These are phyloP conservation scores for Spiraea crenata DNA, from an alignment of 331 rosid species.

Conservation along the genomic window DNA sequence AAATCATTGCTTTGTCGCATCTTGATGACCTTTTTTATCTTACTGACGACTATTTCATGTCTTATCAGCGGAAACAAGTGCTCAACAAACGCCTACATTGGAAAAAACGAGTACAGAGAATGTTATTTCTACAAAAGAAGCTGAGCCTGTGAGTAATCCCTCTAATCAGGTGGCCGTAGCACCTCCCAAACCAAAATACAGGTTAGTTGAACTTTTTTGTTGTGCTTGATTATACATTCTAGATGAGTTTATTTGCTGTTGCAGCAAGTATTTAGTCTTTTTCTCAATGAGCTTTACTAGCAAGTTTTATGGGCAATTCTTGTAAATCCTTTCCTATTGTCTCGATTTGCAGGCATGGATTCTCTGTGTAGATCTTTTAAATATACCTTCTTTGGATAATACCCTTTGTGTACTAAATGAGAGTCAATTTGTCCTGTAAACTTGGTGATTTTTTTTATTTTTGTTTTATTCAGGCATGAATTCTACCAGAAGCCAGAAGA, in stretches of 20 bases:
- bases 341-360: neutral
- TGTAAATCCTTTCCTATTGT: neutral
- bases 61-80: constrained; percentile 57
- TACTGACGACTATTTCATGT: constrained; percentile 35
- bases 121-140: constrained; percentile 32
- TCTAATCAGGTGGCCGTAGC: constrained; percentile 28
- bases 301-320: neutral
- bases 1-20: constrained; percentile 7
- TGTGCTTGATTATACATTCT: neutral
- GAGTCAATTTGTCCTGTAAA: too few relatives aligned
- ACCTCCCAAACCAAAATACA: constrained; percentile 65
- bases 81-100: constrained; percentile 16
- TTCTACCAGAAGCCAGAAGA: constrained; percentile 80
- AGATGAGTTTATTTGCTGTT: constrained; percentile 2
- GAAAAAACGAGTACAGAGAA: constrained; percentile 33
- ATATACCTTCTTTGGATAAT: neutral
- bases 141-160: constrained; percentile 29
- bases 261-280: constrained; percentile 5
- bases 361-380: neutral
- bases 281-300: neutral
- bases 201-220: constrained; percentile 38
- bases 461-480: constrained; percentile 58
- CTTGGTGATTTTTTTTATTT: neutral
- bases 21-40: neutral
- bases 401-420: neutral